Evolutionary conservation across 129 eudicot species (phyloP).

Genomic region (Centrapalus pauciflorus): DNA sequence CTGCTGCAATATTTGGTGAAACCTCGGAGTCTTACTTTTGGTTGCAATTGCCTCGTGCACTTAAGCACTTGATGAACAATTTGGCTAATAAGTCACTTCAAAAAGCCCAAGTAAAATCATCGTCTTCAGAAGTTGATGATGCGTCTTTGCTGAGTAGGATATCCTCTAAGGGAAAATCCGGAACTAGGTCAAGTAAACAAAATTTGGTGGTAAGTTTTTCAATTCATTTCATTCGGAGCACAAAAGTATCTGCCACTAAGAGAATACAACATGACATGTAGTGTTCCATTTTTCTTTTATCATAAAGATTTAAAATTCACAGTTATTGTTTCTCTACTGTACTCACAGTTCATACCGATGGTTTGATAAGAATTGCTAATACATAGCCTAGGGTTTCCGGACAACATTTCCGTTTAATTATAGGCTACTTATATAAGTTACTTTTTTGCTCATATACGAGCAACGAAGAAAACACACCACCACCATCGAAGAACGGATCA

Average conservation of each 20-base stretch:
- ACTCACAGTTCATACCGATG: background rate
- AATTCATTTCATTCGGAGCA: background rate
- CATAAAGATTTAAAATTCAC: background rate
- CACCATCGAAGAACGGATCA: too few relatives aligned
- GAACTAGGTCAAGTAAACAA: slow-evolving; percentile 35
- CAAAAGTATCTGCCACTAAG: background rate
- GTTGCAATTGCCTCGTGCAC: slow-evolving; percentile 89
- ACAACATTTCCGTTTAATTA: background rate
- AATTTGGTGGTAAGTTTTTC: slow-evolving; percentile 54
- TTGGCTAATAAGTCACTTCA: slow-evolving; percentile 51
- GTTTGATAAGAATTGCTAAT: background rate
- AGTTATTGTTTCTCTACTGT: background rate
- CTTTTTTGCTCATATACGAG: background rate
- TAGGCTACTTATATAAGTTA: background rate
- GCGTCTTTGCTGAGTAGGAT: slow-evolving; percentile 73
- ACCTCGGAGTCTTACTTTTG: slow-evolving; percentile 88
- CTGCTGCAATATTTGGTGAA: slow-evolving; percentile 95
- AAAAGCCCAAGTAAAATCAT: slow-evolving; percentile 32
- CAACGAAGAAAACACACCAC: too few relatives aligned
- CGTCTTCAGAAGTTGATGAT: slow-evolving; percentile 56
- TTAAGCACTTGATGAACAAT: slow-evolving; percentile 65
- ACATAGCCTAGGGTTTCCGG: background rate
- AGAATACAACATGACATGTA: background rate
- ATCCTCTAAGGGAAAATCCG: slow-evolving; percentile 66
- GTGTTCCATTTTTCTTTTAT: background rate